Conservation (phyloP, 495 filamentous ascomycete genomes). For the Jackrogersella multiformis region DNA sequence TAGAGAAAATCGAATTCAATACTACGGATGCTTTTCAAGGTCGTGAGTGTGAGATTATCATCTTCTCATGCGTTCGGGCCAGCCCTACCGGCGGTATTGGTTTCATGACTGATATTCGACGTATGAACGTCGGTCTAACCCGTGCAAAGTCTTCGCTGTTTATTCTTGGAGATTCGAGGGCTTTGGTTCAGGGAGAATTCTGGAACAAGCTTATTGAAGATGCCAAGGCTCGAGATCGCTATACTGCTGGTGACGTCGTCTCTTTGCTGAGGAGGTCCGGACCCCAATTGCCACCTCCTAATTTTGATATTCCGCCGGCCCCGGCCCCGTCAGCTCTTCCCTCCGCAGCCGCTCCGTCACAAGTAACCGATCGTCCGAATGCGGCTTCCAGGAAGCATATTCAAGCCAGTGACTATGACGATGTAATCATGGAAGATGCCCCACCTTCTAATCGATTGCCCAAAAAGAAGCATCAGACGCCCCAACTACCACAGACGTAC, state of each 20-base stretch:
- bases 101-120: conserved; percentile 96
- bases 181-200: conserved; percentile 85
- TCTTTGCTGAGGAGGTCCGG: conserved; percentile 53
- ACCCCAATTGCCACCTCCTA: conserved; percentile 30
- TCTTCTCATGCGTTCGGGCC: conserved; percentile 97
- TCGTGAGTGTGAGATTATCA: conserved; percentile 95
- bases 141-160: conserved; percentile 95
- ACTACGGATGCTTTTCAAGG: conserved; percentile 99
- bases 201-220: conserved; percentile 88
- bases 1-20: conserved; percentile 89
- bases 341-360: not conserved
- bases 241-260: conserved; percentile 74
- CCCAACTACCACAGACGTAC: conserved; percentile 39
- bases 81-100: conserved; percentile 89
- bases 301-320: conserved; percentile 17
- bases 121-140: conserved; percentile 99
- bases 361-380: not conserved
- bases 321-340: conserved; percentile 3
- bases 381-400: conserved; percentile 1
- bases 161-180: conserved; percentile 90
- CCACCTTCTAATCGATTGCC: conserved; percentile 22
- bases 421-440: conserved; percentile 46
- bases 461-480: conserved; percentile 38
- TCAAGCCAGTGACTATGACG: conserved; percentile 10
- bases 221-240: conserved; percentile 75